These are phyloP conservation scores for Calonectria pteridis DNA, from an alignment of 2,329 filamentous ascomycete species.

Conservation along the genomic window DNA sequence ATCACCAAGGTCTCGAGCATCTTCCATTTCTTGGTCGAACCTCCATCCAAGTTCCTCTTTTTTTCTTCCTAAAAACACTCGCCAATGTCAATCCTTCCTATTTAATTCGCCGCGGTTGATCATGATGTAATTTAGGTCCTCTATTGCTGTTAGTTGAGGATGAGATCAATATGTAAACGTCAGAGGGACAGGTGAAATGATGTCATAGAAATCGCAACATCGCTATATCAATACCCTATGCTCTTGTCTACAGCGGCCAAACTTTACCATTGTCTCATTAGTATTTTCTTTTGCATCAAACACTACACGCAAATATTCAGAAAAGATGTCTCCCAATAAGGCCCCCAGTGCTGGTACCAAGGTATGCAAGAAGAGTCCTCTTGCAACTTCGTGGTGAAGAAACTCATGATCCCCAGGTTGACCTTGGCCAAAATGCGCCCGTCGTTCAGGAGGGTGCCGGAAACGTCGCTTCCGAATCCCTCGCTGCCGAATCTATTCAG, in stretches of 20 bases:
- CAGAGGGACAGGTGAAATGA: neutral
- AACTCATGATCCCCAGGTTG: slow-evolving; percentile 54
- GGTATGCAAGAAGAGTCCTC: slow-evolving; percentile 28
- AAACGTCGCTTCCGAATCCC: slow-evolving; percentile 74
- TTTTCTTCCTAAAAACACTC: too few relatives aligned
- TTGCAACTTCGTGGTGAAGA: neutral
- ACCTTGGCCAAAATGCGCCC: slow-evolving; percentile 61
- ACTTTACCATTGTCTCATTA: too few relatives aligned
- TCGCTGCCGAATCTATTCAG: slow-evolving; percentile 79
- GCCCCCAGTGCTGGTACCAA: slow-evolving; percentile 37
- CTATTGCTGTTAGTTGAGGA: neutral
- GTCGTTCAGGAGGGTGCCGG: slow-evolving; percentile 72
- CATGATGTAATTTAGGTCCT: neutral
- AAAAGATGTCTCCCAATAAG: slow-evolving; percentile 38
- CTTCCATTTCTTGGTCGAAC: neutral
- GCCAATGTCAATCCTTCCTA: neutral
- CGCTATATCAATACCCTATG: neutral
- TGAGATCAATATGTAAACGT: neutral
- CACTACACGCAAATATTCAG: neutral
- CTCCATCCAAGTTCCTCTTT: neutral
- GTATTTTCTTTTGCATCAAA: neutral
- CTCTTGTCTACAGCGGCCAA: neutral
- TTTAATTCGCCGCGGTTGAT: neutral
- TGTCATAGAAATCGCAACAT: slow-evolving; percentile 1
- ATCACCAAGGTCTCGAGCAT: neutral